Base-by-base conservation (phyloP, 306 rosid genomes). In the Sesbania bispinosa region DNA sequence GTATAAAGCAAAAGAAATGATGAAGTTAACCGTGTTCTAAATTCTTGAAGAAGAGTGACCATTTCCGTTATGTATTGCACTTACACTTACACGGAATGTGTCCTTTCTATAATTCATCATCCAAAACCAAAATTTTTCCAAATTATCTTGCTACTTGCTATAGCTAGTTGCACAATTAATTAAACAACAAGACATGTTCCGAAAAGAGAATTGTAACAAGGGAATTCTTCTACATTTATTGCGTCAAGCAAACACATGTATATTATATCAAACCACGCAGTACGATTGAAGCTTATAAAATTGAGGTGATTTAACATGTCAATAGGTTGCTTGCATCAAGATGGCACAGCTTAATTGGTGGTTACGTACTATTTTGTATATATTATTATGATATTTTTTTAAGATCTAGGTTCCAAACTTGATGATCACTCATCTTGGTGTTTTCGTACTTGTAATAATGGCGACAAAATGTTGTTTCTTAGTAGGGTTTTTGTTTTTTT, bases 281-380 rank as follows among this genome's bases (percentile, higher is more conserved):
- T 62, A 35, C 33, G 27, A 75, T 64, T 10, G 21, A 19, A 29
- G 19, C 21, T 36, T 75, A 75, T 20, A 14, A 55, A 74, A 54
- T 43, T 43, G 32, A 24, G 9, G 20, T 53, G 57, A 53, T 75
- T 62, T n/a, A 23, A 50, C 35, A 48, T 73, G 26, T 26, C 55
- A 41, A 75, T 75, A 20, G n/a, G 27, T 75, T 66, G 51, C 74
- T 75, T 66, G 11, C 60, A 75, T 75, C 67, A 60, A 75, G 21
- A 64, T 13, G 3, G 27, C 45, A 20, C 38, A 32, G 61, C 80
- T 75, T 75, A 57, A 53, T 75, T 75, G 47, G 36, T 66, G 80
- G 68, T 75, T 23, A 75, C 67, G 73, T 43, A 65, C 66, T 30
- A 18, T 0, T 42, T 64, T 54, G 38, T 65, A 24, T 24, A 8